Evolutionary conservation across 768 basidiomycete genomes (phyloP), one percentile per base, ranked within the genome.

Genomic region (Amylocystis lapponica): DNA sequence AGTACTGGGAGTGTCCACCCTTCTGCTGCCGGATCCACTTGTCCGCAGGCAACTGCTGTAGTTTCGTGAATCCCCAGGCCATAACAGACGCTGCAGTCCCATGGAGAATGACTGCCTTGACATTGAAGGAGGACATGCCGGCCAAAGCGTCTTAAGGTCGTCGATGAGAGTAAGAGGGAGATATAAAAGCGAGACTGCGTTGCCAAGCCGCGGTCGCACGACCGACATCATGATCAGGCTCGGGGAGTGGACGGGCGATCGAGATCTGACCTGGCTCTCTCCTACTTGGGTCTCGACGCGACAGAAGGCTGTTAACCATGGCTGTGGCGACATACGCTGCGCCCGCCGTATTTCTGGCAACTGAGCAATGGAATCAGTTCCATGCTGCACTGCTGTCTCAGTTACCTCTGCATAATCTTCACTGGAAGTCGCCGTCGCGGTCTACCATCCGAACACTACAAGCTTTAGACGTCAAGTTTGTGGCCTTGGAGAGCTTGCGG

Each of bases 381-480:
- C 70, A 78, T 47, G 62, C 68, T 14, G 77, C 83, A 3, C 65
- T 92, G 26, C 61, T 69, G n/a, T 74, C 79, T 1, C 87, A 86
- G 52, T 64, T 89, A 5, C 96, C 96, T 0, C 69, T 99, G 41
- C 80, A 84, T 39, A 94, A 85, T 64, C 76, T 98, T 21, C 90
- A 97, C 63, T 97, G 96, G 94, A 94, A 88, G 62, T 76, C 86
- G 14, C 55, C 75, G 4, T 76, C 81, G 2, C 72, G 83, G 32
- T 73, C 84, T 4, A 78, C 78, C 13, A 69, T 93, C 32, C 76
- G 86, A 50, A 96, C 91, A 1, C 90, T 99, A 39, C 91, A 93
- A 57, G 83, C 90, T 51, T 74, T 97, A n/a, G 73, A 83, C 48
- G 76, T 96, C 42, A 72, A 78, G 29, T 66, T 98, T 31, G 74